Base-by-base conservation (phyloP, 2,329 filamentous ascomycete species). In the Talaromyces albobiverticillius region DNA sequence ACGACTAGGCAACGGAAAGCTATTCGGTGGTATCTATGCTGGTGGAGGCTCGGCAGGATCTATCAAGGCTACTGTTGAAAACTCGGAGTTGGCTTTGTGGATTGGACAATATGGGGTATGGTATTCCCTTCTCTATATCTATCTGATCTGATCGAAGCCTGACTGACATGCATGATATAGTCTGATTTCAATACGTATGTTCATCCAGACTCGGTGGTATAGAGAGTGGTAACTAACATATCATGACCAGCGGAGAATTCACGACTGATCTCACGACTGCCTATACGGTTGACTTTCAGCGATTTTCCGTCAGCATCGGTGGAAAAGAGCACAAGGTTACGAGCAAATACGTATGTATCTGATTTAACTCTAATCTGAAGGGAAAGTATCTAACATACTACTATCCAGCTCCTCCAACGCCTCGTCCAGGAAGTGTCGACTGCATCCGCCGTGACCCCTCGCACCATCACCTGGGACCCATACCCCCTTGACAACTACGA, bases 141-240 rank as follows among this genome's bases (percentile, higher is more conserved):
- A n/a, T n/a, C n/a, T n/a, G n/a, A n/a, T n/a, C n/a, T n/a, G n/a
- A n/a, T n/a, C n/a, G n/a, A n/a, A n/a, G 13, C 20, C 38, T 9
- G 16, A n/a, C 40, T 43, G 23, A 43, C 40, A 6, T 43, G n/a
- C 31, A 34, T 34, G 5, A 14, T 10, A 34, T 10, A 34, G 14
- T 53, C 51, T 18, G 54, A 56, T 34, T 56, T 56, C n/a, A 56
- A 56, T 9, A 56, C 54, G 54, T 56, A 45, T 3, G 54, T 34
- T 20, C 3, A 18, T n/a, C n/a, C n/a, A n/a, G n/a, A n/a, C n/a
- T n/a, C n/a, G n/a, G n/a, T n/a, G n/a, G n/a, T n/a, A n/a, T n/a
- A n/a, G n/a, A n/a, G n/a, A n/a, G n/a, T n/a, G n/a, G n/a, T n/a
- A n/a, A n/a, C 13, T 34, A 34, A 34, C 13, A 7, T 47, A 16